Evolutionary conservation across 305 asterid genomes (phyloP).

Genomic region (Euphrasia arctica): DNA sequence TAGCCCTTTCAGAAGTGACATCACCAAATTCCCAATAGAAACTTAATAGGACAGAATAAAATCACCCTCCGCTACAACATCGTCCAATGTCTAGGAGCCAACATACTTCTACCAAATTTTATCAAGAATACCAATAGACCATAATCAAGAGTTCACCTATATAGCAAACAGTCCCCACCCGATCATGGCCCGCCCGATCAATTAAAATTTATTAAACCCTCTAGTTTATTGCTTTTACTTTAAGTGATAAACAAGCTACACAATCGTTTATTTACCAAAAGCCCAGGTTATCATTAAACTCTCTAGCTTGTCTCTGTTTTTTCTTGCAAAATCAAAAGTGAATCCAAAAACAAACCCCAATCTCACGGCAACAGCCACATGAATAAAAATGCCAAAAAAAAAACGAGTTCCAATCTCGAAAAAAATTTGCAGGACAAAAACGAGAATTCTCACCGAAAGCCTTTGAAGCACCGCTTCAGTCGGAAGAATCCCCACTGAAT

Average conservation of each 20-base stretch:
- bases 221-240: constrained; percentile 3
- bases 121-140: constrained; percentile 1
- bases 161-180: constrained; percentile 5
- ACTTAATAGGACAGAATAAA: constrained; percentile 2
- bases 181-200: neutral
- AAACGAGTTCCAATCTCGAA: constrained; percentile 27
- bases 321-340: neutral
- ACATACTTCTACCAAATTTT: constrained; percentile 4
- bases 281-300: neutral
- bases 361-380: neutral
- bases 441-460: constrained; percentile 29
- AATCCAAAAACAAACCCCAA: neutral
- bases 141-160: constrained; percentile 1
- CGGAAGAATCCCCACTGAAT: constrained; percentile 16
- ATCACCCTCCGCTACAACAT: neutral
- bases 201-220: neutral
- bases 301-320: neutral
- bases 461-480: constrained; percentile 32
- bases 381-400: neutral
- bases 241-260: constrained; percentile 3
- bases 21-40: neutral
- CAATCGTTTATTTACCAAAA: neutral
- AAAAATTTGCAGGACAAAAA: neutral
- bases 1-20: constrained; percentile 10
- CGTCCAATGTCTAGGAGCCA: neutral